Evolutionary conservation across 2,329 filamentous ascomycete genomes (phyloP).

Genomic region (Botrytis pseudocinerea): DNA sequence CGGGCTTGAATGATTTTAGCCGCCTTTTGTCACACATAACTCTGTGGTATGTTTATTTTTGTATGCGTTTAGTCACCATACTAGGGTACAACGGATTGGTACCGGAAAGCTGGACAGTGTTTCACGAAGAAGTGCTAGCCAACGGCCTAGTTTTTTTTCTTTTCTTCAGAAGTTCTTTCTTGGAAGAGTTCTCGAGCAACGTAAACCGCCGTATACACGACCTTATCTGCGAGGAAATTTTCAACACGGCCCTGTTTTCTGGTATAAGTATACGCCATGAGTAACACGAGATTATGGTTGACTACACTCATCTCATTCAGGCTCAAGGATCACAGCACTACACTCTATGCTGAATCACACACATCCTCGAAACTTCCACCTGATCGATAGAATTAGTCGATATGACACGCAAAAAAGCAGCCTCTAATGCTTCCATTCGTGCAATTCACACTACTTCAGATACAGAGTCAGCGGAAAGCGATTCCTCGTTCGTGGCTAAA

Average conservation of each 20-base stretch:
- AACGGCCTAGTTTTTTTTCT: neutral
- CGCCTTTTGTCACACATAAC: neutral
- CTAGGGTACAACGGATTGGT: neutral
- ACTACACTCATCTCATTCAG: neutral
- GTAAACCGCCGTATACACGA: neutral
- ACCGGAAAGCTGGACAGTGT: neutral
- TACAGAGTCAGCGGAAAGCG: neutral
- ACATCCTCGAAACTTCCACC: neutral
- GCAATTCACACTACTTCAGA: neutral
- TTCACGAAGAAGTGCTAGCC: neutral
- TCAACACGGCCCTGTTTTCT: neutral
- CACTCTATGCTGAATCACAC: neutral
- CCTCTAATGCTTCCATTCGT: neutral
- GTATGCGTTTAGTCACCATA: neutral
- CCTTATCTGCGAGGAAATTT: neutral
- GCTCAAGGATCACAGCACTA: neutral
- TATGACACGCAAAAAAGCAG: neutral
- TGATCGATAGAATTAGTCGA: neutral
- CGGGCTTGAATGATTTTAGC: neutral
- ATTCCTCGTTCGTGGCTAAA: neutral
- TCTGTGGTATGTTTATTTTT: neutral
- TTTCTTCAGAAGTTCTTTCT: neutral
- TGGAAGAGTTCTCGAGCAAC: neutral
- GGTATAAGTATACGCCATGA: neutral
- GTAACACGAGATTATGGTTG: neutral